phyloP scores from a whole-genome alignment of 1,284 basidiomycete genomes.

The Coniferiporia sulphurascens region DNA sequence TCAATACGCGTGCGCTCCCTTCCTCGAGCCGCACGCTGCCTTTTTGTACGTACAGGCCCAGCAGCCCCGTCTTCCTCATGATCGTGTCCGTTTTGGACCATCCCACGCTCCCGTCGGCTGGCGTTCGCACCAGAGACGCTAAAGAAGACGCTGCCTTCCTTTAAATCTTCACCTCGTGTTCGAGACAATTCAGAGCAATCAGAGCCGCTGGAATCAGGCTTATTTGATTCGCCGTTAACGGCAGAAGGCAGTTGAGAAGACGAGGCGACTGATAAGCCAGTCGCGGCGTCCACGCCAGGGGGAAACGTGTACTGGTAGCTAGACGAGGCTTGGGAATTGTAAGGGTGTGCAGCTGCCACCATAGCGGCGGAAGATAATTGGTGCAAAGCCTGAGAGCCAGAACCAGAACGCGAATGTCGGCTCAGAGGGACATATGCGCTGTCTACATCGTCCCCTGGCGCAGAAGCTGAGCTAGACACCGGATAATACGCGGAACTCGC shows the following conservation, averaged over 20 bases:
- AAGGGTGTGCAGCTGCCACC: background rate
- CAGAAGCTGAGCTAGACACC: background rate
- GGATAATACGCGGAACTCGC: background rate
- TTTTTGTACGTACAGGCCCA: constrained; percentile 10
- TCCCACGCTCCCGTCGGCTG: background rate
- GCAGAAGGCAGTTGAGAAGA: background rate
- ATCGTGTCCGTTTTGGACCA: background rate
- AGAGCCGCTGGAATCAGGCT: background rate
- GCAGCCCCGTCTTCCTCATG: background rate
- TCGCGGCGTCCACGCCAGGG: background rate
- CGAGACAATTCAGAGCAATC: background rate
- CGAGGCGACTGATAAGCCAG: background rate
- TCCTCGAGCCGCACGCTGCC: constrained; percentile 23
- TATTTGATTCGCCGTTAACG: background rate
- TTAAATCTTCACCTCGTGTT: background rate
- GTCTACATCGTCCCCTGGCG: background rate
- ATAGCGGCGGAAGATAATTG: background rate
- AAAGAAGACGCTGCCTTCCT: background rate
- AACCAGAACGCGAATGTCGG: background rate
- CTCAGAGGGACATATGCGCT: background rate
- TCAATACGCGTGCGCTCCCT: constrained; percentile 59
- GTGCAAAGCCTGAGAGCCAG: background rate
- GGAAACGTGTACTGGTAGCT: background rate
- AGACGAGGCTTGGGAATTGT: background rate
- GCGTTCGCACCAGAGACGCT: background rate